These are phyloP conservation scores for Botryotinia convoluta DNA, from an alignment of 2,329 filamentous ascomycete species.

Conservation along the genomic window DNA sequence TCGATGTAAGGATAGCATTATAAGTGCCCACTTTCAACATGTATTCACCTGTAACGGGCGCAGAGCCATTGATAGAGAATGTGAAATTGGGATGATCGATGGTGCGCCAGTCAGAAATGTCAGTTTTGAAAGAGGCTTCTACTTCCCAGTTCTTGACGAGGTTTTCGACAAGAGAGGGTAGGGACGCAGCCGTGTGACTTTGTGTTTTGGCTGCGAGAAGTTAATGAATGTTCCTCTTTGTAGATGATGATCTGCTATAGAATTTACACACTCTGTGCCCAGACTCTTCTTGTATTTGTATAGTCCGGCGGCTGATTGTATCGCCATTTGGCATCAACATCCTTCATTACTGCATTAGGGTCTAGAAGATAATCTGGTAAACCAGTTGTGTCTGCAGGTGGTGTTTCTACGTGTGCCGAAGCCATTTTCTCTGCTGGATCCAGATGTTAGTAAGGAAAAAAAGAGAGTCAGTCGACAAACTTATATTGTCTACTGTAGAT, in stretches of 20 bases:
- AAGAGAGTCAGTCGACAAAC: background rate
- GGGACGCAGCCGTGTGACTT: slow-evolving; percentile 53
- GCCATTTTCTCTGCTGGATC: background rate
- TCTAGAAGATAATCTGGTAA: slow-evolving; percentile 58
- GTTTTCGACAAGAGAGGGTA: slow-evolving; percentile 63
- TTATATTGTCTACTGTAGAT: background rate
- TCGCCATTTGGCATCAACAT: slow-evolving; percentile 54
- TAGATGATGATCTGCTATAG: background rate
- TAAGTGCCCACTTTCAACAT: slow-evolving; percentile 69
- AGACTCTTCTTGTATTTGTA: slow-evolving; percentile 59
- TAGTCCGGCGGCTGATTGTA: slow-evolving; percentile 62
- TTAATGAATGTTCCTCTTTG: background rate
- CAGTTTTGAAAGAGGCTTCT: slow-evolving; percentile 65
- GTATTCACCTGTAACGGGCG: slow-evolving; percentile 55
- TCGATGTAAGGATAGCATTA: slow-evolving; percentile 63
- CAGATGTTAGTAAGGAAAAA: background rate
- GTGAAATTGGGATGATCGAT: slow-evolving; percentile 58
- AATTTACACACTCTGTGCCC: slow-evolving; percentile 52
- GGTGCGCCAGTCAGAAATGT: slow-evolving; percentile 62
- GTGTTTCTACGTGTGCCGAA: slow-evolving; percentile 4
- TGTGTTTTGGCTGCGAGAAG: slow-evolving; percentile 51
- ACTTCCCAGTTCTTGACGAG: slow-evolving; percentile 74
- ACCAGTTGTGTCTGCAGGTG: slow-evolving; percentile 22
- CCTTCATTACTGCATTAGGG: slow-evolving; percentile 56
- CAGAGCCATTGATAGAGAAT: slow-evolving; percentile 62